Evolutionary conservation across 2,329 filamentous ascomycete species (phyloP), one percentile per base, ranked within the genome.

Genomic region (Aspergillus hiratsukae): DNA sequence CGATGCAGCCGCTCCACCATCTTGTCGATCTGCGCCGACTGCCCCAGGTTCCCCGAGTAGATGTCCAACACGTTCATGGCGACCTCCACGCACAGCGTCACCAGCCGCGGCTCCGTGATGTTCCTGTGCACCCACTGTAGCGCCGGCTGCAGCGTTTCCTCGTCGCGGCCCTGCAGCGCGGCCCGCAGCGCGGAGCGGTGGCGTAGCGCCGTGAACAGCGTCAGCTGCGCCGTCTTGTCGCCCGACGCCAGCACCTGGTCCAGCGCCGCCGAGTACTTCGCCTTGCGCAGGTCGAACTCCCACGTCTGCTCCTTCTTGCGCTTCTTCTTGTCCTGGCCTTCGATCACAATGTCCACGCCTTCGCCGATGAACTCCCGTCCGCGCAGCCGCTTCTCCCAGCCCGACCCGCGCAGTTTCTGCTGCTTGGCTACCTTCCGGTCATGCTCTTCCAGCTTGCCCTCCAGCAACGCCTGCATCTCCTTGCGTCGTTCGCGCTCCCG

Each of bases 291-390:
- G 62, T 90, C 86, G 58, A 82, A 80, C 72, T 97, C 92, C 93
- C 94, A 99, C 5, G 76, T 69, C 49, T 86, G 85, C 64, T 89
- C 83, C 67, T 84, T 86, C 70, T 85, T 87, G 52, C 78, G 78
- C 68, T 83, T 86, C 58, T 81, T 80, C 51, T 78, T 77, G 43
- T 89, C 86, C 52, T 71, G 72, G 45, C 85, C 84, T 51, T 93
- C 89, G 65, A 97, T 92, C 64, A 96, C 84, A 53, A 97, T 91
- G 69, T 97, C 91, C 25, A 87, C 89, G 48, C 87, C 88, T 72
- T 96, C 90, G 61, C 90, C 92, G 21, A 88, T 82, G 67, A 91
- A 88, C 68, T 97, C 90, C 58, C 91, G 86, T 19, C 87, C 87
- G 57, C 86, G 78, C 21, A 85, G 73, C 40, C 81, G 81, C 66